These are phyloP conservation scores for Apiospora arundinis DNA, from an alignment of 2,329 filamentous ascomycete genomes.

Conservation along the genomic window DNA sequence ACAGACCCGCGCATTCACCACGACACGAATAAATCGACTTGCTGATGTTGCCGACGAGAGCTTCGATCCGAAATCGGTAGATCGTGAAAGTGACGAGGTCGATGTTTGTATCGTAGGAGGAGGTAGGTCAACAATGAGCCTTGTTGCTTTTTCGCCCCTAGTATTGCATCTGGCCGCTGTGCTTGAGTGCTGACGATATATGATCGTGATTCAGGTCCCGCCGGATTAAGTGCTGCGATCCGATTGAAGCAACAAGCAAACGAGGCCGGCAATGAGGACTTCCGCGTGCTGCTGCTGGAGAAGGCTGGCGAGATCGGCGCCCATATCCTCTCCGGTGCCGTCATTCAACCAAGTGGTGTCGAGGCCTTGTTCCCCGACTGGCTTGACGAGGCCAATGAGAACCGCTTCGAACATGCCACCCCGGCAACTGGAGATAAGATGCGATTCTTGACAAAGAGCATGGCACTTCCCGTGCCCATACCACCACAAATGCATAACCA, in stretches of 20 bases:
- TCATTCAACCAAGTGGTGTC: conserved; percentile 87
- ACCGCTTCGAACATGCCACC: conserved; percentile 86
- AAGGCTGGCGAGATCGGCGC: conserved; percentile 95
- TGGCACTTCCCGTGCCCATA: conserved; percentile 79
- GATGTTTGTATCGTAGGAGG: conserved; percentile 97
- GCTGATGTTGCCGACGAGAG: conserved; percentile 51
- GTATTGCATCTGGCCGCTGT: neutral
- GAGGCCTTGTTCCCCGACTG: conserved; percentile 93
- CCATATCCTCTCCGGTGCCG: conserved; percentile 94
- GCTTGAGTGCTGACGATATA: conserved; percentile 13
- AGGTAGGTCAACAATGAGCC: conserved; percentile 52
- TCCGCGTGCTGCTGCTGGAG: conserved; percentile 89
- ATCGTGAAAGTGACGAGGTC: conserved; percentile 90
- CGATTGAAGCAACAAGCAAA: conserved; percentile 94
- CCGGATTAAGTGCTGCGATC: conserved; percentile 91
- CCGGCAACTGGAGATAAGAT: conserved; percentile 85
- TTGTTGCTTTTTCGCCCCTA: neutral
- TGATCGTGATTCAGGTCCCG: conserved; percentile 65
- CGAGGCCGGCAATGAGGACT: conserved; percentile 93
- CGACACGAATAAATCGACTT: conserved; percentile 36
- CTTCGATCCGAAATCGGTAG: conserved; percentile 72
- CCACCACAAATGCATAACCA: conserved; percentile 98
- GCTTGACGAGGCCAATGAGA: conserved; percentile 86
- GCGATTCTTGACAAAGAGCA: conserved; percentile 88
- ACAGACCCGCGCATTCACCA: conserved; percentile 45